Base-by-base conservation (phyloP, 129 eudicot species). In the Lonicera japonica region DNA sequence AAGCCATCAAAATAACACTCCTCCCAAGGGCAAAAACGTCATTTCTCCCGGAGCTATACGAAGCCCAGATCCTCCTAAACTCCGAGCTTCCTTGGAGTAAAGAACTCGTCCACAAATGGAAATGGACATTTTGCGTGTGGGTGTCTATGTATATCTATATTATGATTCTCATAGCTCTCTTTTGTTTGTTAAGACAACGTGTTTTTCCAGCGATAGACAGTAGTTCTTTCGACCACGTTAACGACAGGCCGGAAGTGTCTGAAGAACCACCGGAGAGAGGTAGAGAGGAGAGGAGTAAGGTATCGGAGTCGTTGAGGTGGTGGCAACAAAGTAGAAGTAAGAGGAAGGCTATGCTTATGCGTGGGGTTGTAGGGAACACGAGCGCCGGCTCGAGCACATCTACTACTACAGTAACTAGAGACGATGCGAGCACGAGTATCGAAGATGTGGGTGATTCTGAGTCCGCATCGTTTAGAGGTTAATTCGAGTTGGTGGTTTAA, bases 111-210 rank as follows among this genome's bases (percentile, higher is more conserved):
- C 86, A 74, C 23, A 75, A 70, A 8, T 87, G 98, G 98, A 91
- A 83, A 64, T 86, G 90, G 94, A 91, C 98, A 39, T 78, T 82
- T 19, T 82, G 69, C 24, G 96, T 91, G 10, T 91, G 98, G 98
- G 73, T 85, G 15, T 84, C 95, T 0, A 21, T 87, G 12, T 77
- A 84, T 58, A 46, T 77, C 11, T 87, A 75, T 66, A 19, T 79
- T 17, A 46, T 74, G 72, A 78, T 83, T n/a, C 82, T 90, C 25
- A 53, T 82, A 45, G 25, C 78, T 41, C 66, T 87, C 0, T 40
- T 80, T 19, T 65, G 68, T 51, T 80, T 64, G 68, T 80, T 77
- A 43, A 75, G 81, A 64, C 85, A 86, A 8, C 61, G 84, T 14
- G 57, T 80, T 14, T 74, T 87, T 18, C 95, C 85, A 0, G 34